Base-by-base conservation (phyloP, 2,329 filamentous ascomycete genomes). In the Botrytis squamosa region DNA sequence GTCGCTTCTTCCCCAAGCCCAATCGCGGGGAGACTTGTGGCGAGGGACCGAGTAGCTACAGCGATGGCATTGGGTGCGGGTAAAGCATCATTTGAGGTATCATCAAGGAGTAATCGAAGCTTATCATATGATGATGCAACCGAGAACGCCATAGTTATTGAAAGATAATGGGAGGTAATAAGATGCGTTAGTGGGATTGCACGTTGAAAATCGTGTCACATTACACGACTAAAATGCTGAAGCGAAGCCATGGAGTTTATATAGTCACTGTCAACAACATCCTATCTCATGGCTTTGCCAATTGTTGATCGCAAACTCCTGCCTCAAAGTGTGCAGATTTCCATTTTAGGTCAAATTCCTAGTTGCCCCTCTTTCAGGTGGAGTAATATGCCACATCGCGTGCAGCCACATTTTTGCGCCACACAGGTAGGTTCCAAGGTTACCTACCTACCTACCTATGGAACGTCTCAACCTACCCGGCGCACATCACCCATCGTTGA, bases 1-100 rank as follows among this genome's bases (percentile, higher is more conserved):
- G 83, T 83, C 49, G 80, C 78, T 75, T 82, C 78, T 22, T 85
- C 78, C 22, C 87, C 86, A 3, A 85, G 77, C 10, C 86, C 86
- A 9, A 75, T 69, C 0, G 74, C 42, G 16, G 84, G 82, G 3
- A 88, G 79, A 1, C 77, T 77, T 2, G 76, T 55, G n/a, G 80
- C 78, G 22, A 88, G 79, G 7, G 75, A 75, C 8, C 25, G 25
- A 29, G 66, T 69, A 16, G 66, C 66, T 36, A 33, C 3, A 9
- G 77, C 40, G 4, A 73, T 73, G 52, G 78, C 78, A 12, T 75
- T 70, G 18, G 62, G 33, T 14, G 77, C 57, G 16, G 81, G 81
- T 20, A 81, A 78, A 1, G 77, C 64, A 69, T 77, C 77, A 20
- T 75, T 75, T 2, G 79, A 38, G 12, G 76, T 70, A 16, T 76